These are phyloP conservation scores for Pleurotus ostreatus DNA, from an alignment of 768 basidiomycete species.

Conservation along the genomic window DNA sequence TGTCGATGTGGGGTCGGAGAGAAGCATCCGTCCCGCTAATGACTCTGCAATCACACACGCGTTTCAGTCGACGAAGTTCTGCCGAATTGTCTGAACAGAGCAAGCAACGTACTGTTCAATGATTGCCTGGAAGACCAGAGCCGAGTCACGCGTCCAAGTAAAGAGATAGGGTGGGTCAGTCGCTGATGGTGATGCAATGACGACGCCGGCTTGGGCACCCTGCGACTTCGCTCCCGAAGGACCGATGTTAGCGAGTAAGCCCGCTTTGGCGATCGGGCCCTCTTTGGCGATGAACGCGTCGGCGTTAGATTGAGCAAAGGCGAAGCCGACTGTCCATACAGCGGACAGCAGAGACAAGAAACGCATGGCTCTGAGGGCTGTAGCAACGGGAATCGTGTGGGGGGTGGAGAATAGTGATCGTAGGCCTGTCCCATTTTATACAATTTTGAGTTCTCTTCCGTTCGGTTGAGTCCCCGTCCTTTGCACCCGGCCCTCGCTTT, in stretches of 20 bases:
- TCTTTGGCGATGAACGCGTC: constrained; percentile 21
- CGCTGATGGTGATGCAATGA: constrained; percentile 46
- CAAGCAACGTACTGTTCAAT: constrained; percentile 32
- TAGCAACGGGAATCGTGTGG: not conserved
- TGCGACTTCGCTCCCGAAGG: constrained; percentile 38
- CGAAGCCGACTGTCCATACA: not conserved
- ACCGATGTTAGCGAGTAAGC: constrained; percentile 60
- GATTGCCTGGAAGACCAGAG: constrained; percentile 53
- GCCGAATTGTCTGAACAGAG: not conserved
- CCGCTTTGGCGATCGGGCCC: constrained; percentile 30
- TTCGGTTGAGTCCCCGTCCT: not conserved
- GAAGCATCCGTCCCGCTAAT: constrained; percentile 30
- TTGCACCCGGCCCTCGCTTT: not conserved
- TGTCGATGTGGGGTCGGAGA: constrained; percentile 46
- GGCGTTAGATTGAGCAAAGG: not conserved
- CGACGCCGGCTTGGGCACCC: constrained; percentile 44
- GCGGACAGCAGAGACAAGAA: constrained; percentile 3
- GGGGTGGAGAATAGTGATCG: not conserved
- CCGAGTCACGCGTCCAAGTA: constrained; percentile 69
- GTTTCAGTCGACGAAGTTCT: not conserved
- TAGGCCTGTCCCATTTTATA: not conserved
- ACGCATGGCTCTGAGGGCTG: not conserved
- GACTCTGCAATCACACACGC: constrained; percentile 21
- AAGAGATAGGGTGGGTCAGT: constrained; percentile 53
- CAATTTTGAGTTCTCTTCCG: not conserved